Percentiles rank a stretch among this genome's conserved stretches.
Conservation (phyloP, 768 basidiomycete species). For the Gymnopilus junonius region DNA sequence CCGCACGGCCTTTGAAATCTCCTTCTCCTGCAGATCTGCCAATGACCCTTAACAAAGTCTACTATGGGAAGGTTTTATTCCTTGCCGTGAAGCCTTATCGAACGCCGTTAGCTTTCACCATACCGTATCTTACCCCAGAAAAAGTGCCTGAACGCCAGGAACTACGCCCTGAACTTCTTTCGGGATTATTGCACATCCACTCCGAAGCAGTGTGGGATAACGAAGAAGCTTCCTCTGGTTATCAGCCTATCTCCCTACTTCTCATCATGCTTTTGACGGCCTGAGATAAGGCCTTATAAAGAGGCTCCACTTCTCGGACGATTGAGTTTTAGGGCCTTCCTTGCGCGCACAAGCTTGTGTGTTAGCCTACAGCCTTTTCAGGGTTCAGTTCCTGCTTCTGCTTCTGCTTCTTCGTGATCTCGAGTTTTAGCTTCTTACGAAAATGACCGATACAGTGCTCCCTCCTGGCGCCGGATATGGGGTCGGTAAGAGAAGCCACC, state of each 20-base stretch:
- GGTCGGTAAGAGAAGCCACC: conserved; percentile 55
- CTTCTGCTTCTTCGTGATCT: background rate
- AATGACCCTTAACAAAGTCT: background rate
- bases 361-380: background rate
- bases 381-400: background rate
- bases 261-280: conserved; percentile 13
- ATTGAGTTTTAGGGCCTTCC: background rate
- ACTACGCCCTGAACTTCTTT: background rate
- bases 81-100: background rate
- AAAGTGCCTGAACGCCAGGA: background rate
- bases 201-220: conserved; percentile 7
- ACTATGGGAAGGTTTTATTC: background rate
- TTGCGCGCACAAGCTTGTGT: background rate
- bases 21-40: background rate
- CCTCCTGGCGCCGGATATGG: conserved; percentile 89
- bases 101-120: background rate
- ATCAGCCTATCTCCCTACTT: conserved; percentile 14
- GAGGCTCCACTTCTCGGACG: conserved; percentile 4
- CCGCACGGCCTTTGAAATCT: background rate
- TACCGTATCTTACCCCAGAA: background rate
- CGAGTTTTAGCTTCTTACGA: background rate
- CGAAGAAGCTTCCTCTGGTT: background rate
- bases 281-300: conserved; percentile 9
- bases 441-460: conserved; percentile 45
- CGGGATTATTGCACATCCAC: background rate